phyloP scores from a whole-genome alignment of 2,329 filamentous ascomycete genomes.

The Aspergillus thermomutatus region DNA sequence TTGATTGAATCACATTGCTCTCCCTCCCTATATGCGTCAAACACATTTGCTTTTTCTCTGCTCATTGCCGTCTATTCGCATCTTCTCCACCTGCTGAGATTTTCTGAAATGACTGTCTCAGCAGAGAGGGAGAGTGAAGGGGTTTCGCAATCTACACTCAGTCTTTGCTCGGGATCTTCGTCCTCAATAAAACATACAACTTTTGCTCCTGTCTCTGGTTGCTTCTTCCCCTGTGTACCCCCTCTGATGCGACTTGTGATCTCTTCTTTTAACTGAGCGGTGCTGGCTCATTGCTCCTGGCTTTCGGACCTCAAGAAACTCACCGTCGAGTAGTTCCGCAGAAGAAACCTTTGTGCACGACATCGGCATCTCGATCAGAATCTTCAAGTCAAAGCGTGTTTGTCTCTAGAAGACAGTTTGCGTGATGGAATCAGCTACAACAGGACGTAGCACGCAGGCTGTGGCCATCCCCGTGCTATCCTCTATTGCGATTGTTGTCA shows the following conservation, averaged over 20 bases:
- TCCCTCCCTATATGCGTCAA: neutral
- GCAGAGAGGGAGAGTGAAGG: neutral
- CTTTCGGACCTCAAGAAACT: slow-evolving; percentile 3
- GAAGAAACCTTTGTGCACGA: neutral
- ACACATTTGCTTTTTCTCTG: neutral
- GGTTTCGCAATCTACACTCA: neutral
- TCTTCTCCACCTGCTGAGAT: neutral
- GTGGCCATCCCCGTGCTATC: slow-evolving; percentile 49
- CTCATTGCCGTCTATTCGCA: neutral
- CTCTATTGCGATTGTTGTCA: slow-evolving; percentile 50
- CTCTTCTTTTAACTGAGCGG: slow-evolving; percentile 6
- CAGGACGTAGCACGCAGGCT: slow-evolving; percentile 25
- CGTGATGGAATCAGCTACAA: slow-evolving; percentile 5
- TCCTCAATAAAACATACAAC: slow-evolving; percentile 7
- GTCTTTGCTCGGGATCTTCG: slow-evolving; percentile 1
- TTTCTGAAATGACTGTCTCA: slow-evolving; percentile 10
- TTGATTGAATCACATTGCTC: neutral
- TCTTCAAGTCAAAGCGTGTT: neutral
- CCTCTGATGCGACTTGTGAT: neutral
- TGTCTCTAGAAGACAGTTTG: neutral
- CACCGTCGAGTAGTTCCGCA: neutral
- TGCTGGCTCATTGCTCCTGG: slow-evolving; percentile 8
- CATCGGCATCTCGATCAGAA: neutral
- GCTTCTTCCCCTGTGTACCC: neutral
- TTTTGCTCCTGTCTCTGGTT: slow-evolving; percentile 9